A percentile compares a stretch with the other conserved stretches of the same genome.
Conservation (phyloP, 2,329 filamentous ascomycete species). For the Alternaria ethzedia region DNA sequence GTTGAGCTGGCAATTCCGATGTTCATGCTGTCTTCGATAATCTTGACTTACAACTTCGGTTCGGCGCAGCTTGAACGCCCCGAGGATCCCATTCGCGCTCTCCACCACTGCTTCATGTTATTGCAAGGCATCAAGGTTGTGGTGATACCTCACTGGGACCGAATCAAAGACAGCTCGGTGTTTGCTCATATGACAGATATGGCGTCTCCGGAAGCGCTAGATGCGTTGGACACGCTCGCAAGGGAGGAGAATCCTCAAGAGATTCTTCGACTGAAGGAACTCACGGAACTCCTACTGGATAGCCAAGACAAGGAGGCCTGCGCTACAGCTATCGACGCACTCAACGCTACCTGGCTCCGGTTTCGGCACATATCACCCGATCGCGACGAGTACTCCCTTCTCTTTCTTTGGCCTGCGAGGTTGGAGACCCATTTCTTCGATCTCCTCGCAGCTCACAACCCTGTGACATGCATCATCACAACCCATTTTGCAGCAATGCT, state of each 20-base stretch:
- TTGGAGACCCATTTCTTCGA: slow-evolving; percentile 31
- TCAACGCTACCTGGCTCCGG: slow-evolving; percentile 29
- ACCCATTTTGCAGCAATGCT: slow-evolving; percentile 36
- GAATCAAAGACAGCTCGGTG: slow-evolving; percentile 24
- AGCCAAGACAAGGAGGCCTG: slow-evolving; percentile 29
- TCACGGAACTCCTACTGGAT: slow-evolving; percentile 29
- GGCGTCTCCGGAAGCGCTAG: slow-evolving; percentile 11
- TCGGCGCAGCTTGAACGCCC: slow-evolving; percentile 34
- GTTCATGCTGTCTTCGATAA: slow-evolving; percentile 37
- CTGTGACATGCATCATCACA: slow-evolving; percentile 37
- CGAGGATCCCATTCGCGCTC: slow-evolving; percentile 34
- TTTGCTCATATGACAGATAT: slow-evolving; percentile 23
- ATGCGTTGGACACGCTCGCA: slow-evolving; percentile 19
- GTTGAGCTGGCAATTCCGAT: slow-evolving; percentile 32
- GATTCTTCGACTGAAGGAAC: slow-evolving; percentile 29
- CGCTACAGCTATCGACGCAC: slow-evolving; percentile 27
- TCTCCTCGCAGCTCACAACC: slow-evolving; percentile 33
- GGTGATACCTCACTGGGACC: slow-evolving; percentile 28
- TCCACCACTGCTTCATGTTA: slow-evolving; percentile 40
- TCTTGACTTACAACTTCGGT: slow-evolving; percentile 40
- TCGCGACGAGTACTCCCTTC: slow-evolving; percentile 30
- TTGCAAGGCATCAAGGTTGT: slow-evolving; percentile 37
- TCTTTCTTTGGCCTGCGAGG: slow-evolving; percentile 34
- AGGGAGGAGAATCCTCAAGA: slow-evolving; percentile 24
- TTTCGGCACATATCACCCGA: slow-evolving; percentile 24